A percentile compares a stretch with the other conserved stretches of the same genome.
Conservation (phyloP, 2,329 filamentous ascomycete species). For the Dothideomycetes sp. region DNA sequence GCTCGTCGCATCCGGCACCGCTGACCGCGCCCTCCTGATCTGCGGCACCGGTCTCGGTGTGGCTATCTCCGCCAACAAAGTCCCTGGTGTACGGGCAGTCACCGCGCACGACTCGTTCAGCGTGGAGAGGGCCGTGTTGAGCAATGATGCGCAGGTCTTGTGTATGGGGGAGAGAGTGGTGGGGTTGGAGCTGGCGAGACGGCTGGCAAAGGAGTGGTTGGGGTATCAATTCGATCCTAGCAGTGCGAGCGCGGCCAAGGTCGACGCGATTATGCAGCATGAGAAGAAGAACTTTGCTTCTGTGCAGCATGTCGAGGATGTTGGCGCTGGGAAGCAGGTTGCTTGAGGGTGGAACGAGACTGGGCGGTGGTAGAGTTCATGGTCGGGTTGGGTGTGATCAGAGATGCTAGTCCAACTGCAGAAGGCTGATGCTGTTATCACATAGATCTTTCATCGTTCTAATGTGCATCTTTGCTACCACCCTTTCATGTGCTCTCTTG, state of each 20-base stretch:
- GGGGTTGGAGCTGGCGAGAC: conserved; percentile 66
- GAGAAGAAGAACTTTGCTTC: conserved; percentile 28
- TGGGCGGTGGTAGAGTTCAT: too few species aligned
- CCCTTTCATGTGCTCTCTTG: too few species aligned
- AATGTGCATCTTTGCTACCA: too few species aligned
- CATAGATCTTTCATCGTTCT: too few species aligned
- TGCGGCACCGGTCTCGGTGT: conserved; percentile 82
- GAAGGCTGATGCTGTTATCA: too few species aligned
- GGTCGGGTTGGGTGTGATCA: too few species aligned
- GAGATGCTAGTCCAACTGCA: too few species aligned
- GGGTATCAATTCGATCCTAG: conserved; percentile 67
- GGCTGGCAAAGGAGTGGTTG: conserved; percentile 71
- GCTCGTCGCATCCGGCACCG: conserved; percentile 50
- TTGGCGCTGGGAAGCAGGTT: too few species aligned
- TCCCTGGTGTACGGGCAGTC: conserved; percentile 73
- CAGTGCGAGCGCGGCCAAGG: conserved; percentile 50
- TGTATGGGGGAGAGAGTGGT: conserved; percentile 80
- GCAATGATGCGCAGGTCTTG: conserved; percentile 78
- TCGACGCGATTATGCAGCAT: conserved; percentile 38
- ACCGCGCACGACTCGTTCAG: conserved; percentile 81
- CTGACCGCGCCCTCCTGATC: conserved; percentile 69
- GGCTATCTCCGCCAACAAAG: conserved; percentile 81
- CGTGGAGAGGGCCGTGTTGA: conserved; percentile 68
- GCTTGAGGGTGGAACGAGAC: too few species aligned
- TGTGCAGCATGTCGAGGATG: conserved; percentile 7